A percentile compares a stretch with the other conserved stretches of the same genome.
Conservation (phyloP, 345 rosid genomes). For the Moricandia arvensis region DNA sequence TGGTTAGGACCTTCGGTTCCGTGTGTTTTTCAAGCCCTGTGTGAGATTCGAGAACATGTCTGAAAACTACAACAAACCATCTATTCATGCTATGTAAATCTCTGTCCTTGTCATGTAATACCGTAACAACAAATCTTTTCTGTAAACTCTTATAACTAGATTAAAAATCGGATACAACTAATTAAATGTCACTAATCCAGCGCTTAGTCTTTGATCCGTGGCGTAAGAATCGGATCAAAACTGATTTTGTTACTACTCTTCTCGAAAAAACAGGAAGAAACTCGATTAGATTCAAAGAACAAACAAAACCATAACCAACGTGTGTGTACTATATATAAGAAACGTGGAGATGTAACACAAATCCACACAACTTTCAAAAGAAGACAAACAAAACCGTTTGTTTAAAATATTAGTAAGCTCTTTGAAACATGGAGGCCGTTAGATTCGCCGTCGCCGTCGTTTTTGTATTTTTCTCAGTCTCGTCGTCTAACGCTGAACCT, state of each 20-base stretch:
- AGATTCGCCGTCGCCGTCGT: slow-evolving; percentile 17
- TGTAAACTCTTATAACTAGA: neutral
- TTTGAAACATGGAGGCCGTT: neutral
- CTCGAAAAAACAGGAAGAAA: slow-evolving; percentile 14
- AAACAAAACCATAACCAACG: neutral
- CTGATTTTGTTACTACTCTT: neutral
- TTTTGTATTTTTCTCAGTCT: neutral
- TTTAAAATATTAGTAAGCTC: neutral
- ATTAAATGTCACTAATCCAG: neutral
- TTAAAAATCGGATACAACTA: neutral
- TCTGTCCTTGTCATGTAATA: neutral
- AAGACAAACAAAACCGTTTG: neutral
- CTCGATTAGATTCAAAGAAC: neutral
- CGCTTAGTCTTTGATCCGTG: slow-evolving; percentile 24
- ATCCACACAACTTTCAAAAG: neutral
- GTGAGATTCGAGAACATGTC: slow-evolving; percentile 7
- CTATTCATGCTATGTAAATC: neutral
- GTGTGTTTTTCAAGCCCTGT: too few relatives aligned
- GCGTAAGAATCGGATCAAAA: slow-evolving; percentile 22
- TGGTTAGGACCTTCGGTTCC: too few relatives aligned
- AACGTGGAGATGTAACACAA: neutral
- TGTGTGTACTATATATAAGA: slow-evolving; percentile 10
- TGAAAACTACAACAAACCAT: slow-evolving; percentile 18
- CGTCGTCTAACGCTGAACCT: slow-evolving; percentile 1
- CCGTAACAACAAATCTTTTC: neutral